Percentiles rank a stretch among this genome's conserved stretches.
These are phyloP conservation scores for Cladophialophora chaetospira DNA, from an alignment of 2,329 filamentous ascomycete species.

Conservation along the genomic window DNA sequence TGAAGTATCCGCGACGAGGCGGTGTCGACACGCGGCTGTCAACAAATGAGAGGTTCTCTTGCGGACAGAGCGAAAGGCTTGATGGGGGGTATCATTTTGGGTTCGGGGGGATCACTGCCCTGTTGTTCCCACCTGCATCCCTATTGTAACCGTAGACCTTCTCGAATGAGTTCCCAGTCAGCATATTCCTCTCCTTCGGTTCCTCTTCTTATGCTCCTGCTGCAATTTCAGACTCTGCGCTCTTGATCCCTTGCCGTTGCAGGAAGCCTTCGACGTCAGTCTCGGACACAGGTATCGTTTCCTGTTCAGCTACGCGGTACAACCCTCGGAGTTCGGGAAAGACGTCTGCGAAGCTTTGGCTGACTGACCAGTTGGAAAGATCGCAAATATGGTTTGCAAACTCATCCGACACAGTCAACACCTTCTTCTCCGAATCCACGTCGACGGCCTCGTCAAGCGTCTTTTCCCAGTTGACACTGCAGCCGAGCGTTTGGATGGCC, in stretches of 20 bases:
- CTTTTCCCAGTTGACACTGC: slow-evolving; percentile 16
- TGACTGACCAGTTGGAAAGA: slow-evolving; percentile 16
- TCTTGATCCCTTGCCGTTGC: neutral
- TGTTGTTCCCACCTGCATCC: too few relatives aligned
- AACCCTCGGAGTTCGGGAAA: slow-evolving; percentile 16
- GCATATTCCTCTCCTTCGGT: neutral
- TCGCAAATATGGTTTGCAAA: slow-evolving; percentile 10
- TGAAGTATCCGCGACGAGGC: too few relatives aligned
- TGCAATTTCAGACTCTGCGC: neutral
- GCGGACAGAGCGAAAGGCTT: too few relatives aligned
- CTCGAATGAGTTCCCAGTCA: neutral
- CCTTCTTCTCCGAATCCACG: slow-evolving; percentile 1
- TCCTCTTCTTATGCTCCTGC: neutral
- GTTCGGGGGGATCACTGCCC: too few relatives aligned
- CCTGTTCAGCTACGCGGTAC: slow-evolving; percentile 5
- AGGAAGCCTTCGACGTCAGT: slow-evolving; percentile 10
- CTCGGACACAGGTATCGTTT: slow-evolving; percentile 10
- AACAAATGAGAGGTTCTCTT: too few relatives aligned
- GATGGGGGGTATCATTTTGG: too few relatives aligned
- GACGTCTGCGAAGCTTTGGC: slow-evolving; percentile 15
- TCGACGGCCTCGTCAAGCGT: slow-evolving; percentile 7
- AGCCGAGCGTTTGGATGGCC: slow-evolving; percentile 14
- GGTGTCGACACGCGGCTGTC: too few relatives aligned
- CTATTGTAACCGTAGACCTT: too few relatives aligned
- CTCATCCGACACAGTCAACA: slow-evolving; percentile 7